Evolutionary conservation across 2,329 filamentous ascomycete species (phyloP).

Genomic region (Fusarium sp.): DNA sequence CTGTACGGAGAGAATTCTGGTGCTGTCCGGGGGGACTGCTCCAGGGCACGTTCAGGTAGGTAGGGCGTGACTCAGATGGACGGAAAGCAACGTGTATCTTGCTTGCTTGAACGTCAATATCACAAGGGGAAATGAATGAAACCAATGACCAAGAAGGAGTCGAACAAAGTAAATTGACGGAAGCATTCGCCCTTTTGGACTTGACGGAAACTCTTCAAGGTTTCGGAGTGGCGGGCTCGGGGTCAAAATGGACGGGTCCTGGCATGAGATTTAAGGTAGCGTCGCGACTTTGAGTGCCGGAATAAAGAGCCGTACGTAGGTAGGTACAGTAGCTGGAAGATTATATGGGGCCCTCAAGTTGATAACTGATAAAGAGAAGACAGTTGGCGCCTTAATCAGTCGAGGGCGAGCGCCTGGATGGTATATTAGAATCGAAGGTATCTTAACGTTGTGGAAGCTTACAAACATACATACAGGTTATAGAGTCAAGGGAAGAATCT

Average conservation of each 20-base stretch:
- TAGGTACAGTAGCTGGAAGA: neutral
- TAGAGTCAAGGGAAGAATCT: slow-evolving; percentile 6
- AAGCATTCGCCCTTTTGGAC: slow-evolving; percentile 18
- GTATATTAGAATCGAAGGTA: slow-evolving; percentile 17
- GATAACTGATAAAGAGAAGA: neutral
- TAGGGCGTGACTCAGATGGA: slow-evolving; percentile 23
- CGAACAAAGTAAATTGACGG: slow-evolving; percentile 4
- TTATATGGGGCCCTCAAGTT: neutral
- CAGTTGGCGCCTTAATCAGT: slow-evolving; percentile 28
- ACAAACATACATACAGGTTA: slow-evolving; percentile 1
- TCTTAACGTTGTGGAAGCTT: neutral
- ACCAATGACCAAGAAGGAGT: slow-evolving; percentile 8
- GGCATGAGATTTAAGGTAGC: slow-evolving; percentile 27
- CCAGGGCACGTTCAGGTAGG: slow-evolving; percentile 10
- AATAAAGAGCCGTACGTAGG: slow-evolving; percentile 37
- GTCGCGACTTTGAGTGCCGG: slow-evolving; percentile 17
- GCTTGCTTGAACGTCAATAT: slow-evolving; percentile 1
- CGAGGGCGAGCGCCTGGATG: slow-evolving; percentile 25
- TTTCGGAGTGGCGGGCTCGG: slow-evolving; percentile 31
- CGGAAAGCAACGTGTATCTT: slow-evolving; percentile 4
- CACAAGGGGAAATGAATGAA: slow-evolving; percentile 1
- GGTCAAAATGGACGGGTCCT: slow-evolving; percentile 15
- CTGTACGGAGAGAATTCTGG: slow-evolving; percentile 12
- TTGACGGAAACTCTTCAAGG: slow-evolving; percentile 18
- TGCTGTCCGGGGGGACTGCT: slow-evolving; percentile 3